Conservation (phyloP, 257 asterid genomes). For the Solanum sejunctum region DNA sequence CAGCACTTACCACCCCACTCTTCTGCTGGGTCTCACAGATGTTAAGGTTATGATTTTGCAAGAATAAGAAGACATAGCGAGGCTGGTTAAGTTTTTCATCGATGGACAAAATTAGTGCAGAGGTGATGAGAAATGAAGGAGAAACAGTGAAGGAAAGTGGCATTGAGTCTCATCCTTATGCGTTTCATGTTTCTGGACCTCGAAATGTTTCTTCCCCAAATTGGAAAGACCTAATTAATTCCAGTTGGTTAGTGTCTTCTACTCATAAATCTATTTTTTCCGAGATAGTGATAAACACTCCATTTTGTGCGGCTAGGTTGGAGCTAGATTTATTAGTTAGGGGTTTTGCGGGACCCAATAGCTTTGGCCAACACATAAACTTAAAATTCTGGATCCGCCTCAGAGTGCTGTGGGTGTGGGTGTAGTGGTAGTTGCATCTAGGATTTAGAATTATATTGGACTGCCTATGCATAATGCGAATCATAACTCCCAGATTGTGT, state of each 20-base stretch:
- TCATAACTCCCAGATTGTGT: background rate
- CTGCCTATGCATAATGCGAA: background rate
- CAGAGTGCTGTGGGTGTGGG: background rate
- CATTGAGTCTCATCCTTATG: slow-evolving; percentile 19
- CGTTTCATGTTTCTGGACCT: slow-evolving; percentile 36
- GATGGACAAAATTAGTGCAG: slow-evolving; percentile 24
- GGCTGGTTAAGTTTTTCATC: background rate
- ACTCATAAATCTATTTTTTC: background rate
- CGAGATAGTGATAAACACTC: too few species aligned
- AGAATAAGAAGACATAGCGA: background rate
- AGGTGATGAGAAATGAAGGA: slow-evolving; percentile 20
- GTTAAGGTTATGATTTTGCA: background rate
- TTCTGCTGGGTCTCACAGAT: background rate
- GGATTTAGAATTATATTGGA: background rate
- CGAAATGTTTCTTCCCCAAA: slow-evolving; percentile 29
- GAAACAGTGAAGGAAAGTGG: background rate
- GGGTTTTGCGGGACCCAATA: too few species aligned
- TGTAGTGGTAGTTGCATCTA: background rate
- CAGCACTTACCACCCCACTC: background rate
- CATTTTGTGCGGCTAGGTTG: too few species aligned
- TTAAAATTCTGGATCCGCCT: background rate
- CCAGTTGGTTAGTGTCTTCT: slow-evolving; percentile 22
- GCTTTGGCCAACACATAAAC: background rate
- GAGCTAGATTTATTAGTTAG: too few species aligned
- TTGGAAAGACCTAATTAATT: slow-evolving; percentile 30